Conservation (phyloP, 73 alveolate genomes). For the Stentor roeselii region DNA sequence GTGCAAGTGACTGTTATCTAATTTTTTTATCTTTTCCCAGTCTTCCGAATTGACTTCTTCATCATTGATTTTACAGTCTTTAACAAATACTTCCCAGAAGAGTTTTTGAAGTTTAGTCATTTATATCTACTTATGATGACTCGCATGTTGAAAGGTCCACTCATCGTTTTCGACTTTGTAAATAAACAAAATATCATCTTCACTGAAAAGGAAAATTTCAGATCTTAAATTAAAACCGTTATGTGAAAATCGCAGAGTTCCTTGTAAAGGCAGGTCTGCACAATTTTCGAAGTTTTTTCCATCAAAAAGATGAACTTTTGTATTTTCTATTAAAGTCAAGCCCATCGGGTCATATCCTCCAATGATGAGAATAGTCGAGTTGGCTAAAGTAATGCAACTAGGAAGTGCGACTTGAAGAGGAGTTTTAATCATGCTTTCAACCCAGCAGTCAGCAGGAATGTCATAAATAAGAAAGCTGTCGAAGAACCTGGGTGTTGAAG, state of each 20-base stretch:
- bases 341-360: conserved; percentile 16
- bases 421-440: conserved; percentile 1
- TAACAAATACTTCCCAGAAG: not conserved
- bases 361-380: not conserved
- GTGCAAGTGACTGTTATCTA: not conserved
- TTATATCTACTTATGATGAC: too few relatives aligned
- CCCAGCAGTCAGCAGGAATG: not conserved
- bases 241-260: not conserved
- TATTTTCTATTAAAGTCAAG: not conserved
- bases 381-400: not conserved
- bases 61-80: not conserved
- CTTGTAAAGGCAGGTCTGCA: not conserved
- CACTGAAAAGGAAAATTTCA: not conserved
- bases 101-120: not conserved
- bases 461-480: not conserved
- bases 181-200: not conserved
- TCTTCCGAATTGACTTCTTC: not conserved
- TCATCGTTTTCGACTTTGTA: not conserved
- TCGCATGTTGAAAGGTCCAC: too few relatives aligned
- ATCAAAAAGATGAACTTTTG: not conserved
- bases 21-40: not conserved
- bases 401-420: conserved; percentile 3
- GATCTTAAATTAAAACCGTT: not conserved
- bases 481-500: not conserved
- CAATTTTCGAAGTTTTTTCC: not conserved